Percentiles rank a stretch among this genome's conserved stretches.
Evolutionary conservation across 208 protist species (phyloP).

Genomic region (Leishmania gerbilli): DNA sequence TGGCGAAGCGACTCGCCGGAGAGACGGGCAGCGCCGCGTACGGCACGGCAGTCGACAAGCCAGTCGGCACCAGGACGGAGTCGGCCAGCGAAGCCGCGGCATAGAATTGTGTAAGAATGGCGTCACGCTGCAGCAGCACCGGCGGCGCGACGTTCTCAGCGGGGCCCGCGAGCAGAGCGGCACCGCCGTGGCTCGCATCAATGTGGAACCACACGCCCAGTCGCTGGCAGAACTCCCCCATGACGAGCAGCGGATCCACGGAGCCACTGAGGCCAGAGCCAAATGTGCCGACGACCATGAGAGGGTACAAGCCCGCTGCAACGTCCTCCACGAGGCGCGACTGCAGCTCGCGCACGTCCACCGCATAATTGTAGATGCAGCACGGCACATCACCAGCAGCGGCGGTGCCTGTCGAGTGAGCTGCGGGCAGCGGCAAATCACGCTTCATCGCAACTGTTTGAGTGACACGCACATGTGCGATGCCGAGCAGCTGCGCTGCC

Average conservation of each 20-base stretch:
- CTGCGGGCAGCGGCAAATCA: neutral
- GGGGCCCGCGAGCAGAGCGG: slow-evolving; percentile 32
- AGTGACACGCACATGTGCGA: slow-evolving; percentile 56
- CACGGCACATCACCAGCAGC: neutral
- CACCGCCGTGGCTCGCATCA: slow-evolving; percentile 57
- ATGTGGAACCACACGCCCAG: slow-evolving; percentile 78
- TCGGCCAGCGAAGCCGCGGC: slow-evolving; percentile 17
- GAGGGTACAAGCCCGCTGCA: slow-evolving; percentile 53
- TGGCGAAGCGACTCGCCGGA: neutral
- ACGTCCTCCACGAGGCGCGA: slow-evolving; percentile 67
- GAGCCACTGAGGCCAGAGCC: slow-evolving; percentile 49
- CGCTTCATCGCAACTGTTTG: slow-evolving; percentile 44
- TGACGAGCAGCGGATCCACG: slow-evolving; percentile 52
- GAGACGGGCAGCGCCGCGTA: slow-evolving; percentile 6
- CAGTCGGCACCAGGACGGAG: slow-evolving; percentile 18
- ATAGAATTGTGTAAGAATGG: slow-evolving; percentile 11
- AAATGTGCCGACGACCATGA: slow-evolving; percentile 66
- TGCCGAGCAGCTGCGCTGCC: slow-evolving; percentile 58
- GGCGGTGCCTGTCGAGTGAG: neutral
- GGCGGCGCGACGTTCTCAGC: neutral
- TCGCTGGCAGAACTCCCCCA: slow-evolving; percentile 49
- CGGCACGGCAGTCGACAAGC: slow-evolving; percentile 16
- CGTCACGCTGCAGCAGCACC: neutral
- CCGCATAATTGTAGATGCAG: slow-evolving; percentile 39
- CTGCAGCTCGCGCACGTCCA: slow-evolving; percentile 54